Evolutionary conservation across 352 stramenopile species (phyloP).

Genomic region (Phytophthora hybrid): DNA sequence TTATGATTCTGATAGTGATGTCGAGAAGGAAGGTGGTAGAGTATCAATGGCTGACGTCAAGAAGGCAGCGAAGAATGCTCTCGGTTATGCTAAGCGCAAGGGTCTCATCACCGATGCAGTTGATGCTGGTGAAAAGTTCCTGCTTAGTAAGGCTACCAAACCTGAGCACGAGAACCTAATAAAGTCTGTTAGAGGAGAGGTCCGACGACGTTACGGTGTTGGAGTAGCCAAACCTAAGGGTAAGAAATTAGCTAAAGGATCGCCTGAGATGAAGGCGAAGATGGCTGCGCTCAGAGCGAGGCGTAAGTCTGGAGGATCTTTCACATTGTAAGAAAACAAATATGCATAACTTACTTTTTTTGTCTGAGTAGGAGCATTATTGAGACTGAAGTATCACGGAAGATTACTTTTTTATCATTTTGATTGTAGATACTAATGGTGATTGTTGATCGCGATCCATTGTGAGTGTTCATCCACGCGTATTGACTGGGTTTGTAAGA

Average conservation of each 20-base stretch:
- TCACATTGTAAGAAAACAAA: slow-evolving; percentile 17
- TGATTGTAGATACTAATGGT: slow-evolving; percentile 25
- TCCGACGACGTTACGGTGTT: neutral
- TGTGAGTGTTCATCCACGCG: slow-evolving; percentile 22
- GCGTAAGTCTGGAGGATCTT: neutral
- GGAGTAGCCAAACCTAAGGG: neutral
- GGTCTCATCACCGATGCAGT: neutral
- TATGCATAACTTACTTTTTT: slow-evolving; percentile 12
- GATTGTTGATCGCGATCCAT: slow-evolving; percentile 16
- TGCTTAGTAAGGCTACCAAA: neutral
- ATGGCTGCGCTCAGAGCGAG: neutral
- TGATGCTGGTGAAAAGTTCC: neutral
- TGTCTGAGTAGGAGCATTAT: slow-evolving; percentile 21
- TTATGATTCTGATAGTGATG: slow-evolving; percentile 3
- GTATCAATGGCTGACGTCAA: neutral
- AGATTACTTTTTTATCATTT: slow-evolving; percentile 12
- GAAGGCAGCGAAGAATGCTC: neutral
- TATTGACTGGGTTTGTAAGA: neutral
- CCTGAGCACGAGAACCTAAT: neutral
- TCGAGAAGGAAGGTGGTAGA: neutral
- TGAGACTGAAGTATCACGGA: neutral
- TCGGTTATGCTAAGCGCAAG: neutral
- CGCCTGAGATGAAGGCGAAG: too few relatives aligned
- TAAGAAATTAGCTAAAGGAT: neutral
- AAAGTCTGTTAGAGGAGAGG: neutral